A percentile compares a stretch with the other conserved stretches of the same genome.
phyloP scores from a whole-genome alignment of 179 eudicot genomes.

The Drosera spatulata region DNA sequence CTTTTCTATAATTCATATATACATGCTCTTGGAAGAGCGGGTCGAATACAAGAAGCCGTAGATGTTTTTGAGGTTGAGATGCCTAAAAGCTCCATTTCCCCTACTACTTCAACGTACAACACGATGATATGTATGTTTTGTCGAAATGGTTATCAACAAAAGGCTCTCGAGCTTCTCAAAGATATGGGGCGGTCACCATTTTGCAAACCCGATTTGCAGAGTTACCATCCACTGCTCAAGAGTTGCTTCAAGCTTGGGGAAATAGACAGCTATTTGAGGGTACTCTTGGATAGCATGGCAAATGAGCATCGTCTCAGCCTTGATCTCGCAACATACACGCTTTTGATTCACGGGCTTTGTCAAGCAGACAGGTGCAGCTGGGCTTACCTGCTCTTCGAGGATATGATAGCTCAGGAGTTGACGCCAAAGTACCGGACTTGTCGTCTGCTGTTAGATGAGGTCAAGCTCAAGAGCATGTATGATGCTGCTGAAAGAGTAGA shows the following conservation, averaged over 20 bases:
- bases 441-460: constrained; percentile 48
- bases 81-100: constrained; percentile 35
- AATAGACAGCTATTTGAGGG: constrained; percentile 24
- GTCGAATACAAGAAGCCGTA: constrained; percentile 37
- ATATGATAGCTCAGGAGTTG: constrained; percentile 59
- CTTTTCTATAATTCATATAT: constrained; percentile 70
- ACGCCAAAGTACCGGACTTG: constrained; percentile 58
- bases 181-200: constrained; percentile 35
- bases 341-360: constrained; percentile 80
- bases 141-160: constrained; percentile 33
- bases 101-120: constrained; percentile 77
- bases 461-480: constrained; percentile 37
- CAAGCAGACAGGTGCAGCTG: constrained; percentile 40
- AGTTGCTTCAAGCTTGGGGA: constrained; percentile 43
- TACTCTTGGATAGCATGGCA: constrained; percentile 55
- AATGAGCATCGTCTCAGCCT: constrained; percentile 69
- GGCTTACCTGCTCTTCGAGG: constrained; percentile 61
- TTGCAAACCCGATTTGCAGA: constrained; percentile 72
- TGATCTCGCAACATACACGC: constrained; percentile 57
- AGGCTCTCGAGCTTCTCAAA: constrained; percentile 41
- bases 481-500: constrained; percentile 56
- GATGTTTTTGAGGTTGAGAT: constrained; percentile 55
- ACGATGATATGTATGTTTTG: constrained; percentile 70
- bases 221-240: constrained; percentile 79
- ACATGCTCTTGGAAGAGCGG: constrained; percentile 61